These are phyloP conservation scores for Solanum hybrid DNA, from an alignment of 305 asterid genomes.

Conservation along the genomic window DNA sequence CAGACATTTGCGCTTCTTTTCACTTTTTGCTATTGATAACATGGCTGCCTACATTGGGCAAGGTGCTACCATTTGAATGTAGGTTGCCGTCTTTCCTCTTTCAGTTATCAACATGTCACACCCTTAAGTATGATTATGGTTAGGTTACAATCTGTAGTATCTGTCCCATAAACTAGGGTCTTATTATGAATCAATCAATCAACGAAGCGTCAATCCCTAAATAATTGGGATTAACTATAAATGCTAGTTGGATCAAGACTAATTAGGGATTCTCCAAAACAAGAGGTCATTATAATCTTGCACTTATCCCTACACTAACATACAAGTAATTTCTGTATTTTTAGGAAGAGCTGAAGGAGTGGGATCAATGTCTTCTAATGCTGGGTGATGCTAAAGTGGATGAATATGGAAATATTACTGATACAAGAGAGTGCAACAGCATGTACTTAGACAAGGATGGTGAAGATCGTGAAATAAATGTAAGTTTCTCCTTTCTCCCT, in stretches of 20 bases:
- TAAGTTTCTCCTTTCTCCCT: conserved; percentile 24
- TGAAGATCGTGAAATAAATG: conserved; percentile 98
- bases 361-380: conserved; percentile 96
- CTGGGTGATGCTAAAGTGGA: conserved; percentile 96
- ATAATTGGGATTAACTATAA: neutral
- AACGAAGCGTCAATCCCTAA: neutral
- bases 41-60: neutral
- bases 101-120: neutral
- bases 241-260: neutral
- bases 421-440: conserved; percentile 61
- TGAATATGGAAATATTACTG: conserved; percentile 85
- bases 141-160: neutral
- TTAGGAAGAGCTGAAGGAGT: conserved; percentile 95
- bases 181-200: neutral
- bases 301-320: neutral
- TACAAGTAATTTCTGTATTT: neutral
- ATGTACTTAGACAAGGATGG: conserved; percentile 89
- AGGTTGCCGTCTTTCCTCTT: neutral
- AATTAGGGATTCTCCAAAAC: neutral
- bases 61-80: neutral
- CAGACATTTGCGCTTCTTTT: neutral
- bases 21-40: neutral
- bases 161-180: neutral
- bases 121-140: neutral
- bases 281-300: neutral